Evolutionary conservation across 1,284 basidiomycete species (phyloP).

Genomic region (Ganoderma multipileum): DNA sequence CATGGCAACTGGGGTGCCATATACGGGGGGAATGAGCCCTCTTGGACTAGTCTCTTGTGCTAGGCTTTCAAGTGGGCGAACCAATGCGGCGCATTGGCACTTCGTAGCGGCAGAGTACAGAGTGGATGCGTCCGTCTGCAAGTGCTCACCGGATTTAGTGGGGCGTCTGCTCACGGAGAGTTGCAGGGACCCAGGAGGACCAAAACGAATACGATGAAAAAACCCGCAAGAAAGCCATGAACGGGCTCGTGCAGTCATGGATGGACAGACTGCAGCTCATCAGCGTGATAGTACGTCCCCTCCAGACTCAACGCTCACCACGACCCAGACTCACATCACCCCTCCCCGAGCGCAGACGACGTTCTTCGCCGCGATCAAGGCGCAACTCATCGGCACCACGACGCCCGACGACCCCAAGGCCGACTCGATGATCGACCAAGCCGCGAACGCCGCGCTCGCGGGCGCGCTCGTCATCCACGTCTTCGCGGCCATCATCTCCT

Average conservation of each 20-base stretch:
- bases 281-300: slow-evolving; percentile 57
- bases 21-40: too few species aligned
- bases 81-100: too few species aligned
- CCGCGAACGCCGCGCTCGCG: slow-evolving; percentile 54
- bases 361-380: slow-evolving; percentile 67
- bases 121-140: too few species aligned
- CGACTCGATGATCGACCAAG: slow-evolving; percentile 37
- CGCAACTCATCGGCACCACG: slow-evolving; percentile 54
- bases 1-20: too few species aligned
- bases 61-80: too few species aligned
- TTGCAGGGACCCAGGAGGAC: slow-evolving; percentile 52
- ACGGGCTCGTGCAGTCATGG: slow-evolving; percentile 62
- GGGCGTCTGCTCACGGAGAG: too few species aligned
- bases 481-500: slow-evolving; percentile 65
- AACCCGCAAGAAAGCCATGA: slow-evolving; percentile 51
- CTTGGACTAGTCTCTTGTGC: too few species aligned
- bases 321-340: not conserved
- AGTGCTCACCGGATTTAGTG: not conserved
- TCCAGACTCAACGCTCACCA: not conserved
- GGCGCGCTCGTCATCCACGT: slow-evolving; percentile 61
- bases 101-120: too few species aligned
- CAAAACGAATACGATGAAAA: slow-evolving; percentile 55
- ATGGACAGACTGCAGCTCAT: slow-evolving; percentile 66
- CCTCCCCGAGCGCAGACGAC: slow-evolving; percentile 51
- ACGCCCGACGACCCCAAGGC: slow-evolving; percentile 35